A percentile compares a stretch with the other conserved stretches of the same genome.
These are phyloP conservation scores for Penicillium goetzii DNA, from an alignment of 495 filamentous ascomycete genomes.

Conservation along the genomic window DNA sequence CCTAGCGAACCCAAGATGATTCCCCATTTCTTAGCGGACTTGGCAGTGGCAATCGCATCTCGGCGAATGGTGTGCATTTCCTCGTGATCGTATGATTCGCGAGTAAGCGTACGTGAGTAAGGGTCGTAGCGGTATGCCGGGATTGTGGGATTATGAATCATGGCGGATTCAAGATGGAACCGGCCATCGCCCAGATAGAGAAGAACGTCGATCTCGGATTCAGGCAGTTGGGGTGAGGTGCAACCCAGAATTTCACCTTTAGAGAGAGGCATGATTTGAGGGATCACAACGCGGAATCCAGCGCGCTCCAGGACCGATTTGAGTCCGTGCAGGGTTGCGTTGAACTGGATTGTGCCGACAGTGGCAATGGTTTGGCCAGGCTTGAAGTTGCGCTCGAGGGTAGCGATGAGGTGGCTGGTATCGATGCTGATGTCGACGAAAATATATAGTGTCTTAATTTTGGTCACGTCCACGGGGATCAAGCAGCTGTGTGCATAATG, in stretches of 20 bases:
- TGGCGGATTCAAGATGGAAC: conserved; percentile 96
- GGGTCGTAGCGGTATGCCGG: conserved; percentile 97
- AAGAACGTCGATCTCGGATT: conserved; percentile 68
- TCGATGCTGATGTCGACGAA: conserved; percentile 99
- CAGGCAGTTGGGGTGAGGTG: conserved; percentile 77
- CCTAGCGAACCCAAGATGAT: conserved; percentile 92
- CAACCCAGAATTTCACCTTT: conserved; percentile 96
- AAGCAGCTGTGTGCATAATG: conserved; percentile 98
- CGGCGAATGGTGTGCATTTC: conserved; percentile 84
- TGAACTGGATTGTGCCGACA: conserved; percentile 98
- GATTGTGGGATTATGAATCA: conserved; percentile 94
- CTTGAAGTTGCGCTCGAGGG: conserved; percentile 86
- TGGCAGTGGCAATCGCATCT: conserved; percentile 74
- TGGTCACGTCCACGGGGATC: conserved; percentile 92
- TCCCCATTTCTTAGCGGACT: conserved; percentile 82
- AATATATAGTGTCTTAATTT: conserved; percentile 94
- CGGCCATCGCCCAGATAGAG: conserved; percentile 94
- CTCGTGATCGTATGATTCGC: conserved; percentile 84
- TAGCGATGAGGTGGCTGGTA: conserved; percentile 79
- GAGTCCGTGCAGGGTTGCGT: conserved; percentile 87
- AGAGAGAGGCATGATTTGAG: conserved; percentile 88
- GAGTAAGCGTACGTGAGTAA: conserved; percentile 88
- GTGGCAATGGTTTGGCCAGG: conserved; percentile 84
- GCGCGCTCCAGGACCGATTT: conserved; percentile 73
- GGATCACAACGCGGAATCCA: conserved; percentile 82